Base-by-base conservation (phyloP, 106 monocot genomes). In the Acanthochlamys bracteata region DNA sequence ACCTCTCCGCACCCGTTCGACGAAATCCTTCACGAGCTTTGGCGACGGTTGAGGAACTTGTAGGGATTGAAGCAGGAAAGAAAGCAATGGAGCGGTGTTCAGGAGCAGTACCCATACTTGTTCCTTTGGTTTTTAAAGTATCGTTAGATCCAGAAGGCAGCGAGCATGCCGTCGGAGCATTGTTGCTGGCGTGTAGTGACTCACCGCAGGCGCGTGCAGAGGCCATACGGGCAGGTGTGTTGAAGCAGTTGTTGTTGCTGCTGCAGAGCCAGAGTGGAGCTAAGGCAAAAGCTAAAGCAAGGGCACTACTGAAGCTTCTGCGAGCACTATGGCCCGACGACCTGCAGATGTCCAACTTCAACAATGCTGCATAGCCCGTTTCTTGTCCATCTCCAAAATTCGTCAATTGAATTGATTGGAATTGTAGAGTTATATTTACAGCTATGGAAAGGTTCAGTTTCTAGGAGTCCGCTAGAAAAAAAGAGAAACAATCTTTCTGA, bases 241-340 rank as follows among this genome's bases (percentile, higher is more conserved):
- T 89, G 68, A 71, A 61, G 61, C 81, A 82, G 68, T 64, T 84
- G 12, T 65, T 89, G 68, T 68, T 84, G 67, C 67, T 89, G 76
- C 65, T 89, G 43, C 89, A 89, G 79, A 89, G 84, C 76, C 89
- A 79, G 71, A 79, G 89, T 67, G 67, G 82, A 46, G 20, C 42
- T 25, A 82, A 43, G 65, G 78, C 82, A 53, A 89, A 89, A 78
- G 65, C 26, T 45, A 74, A 68, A 47, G 81, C 79, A 20, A 73
- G 76, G 55, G 73, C 66, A 11, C 57, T 89, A 69, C 70, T 89
- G 39, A 89, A 89, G 74, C 74, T 82, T 19, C 67, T 84, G 7
- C 74, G 75, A n/a, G 71, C 72, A 15, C 57, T 65, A 55, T 73
- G 75, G 76, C 52, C n/a, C 41, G 67, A 72, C 19, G 68, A 64